Percentiles rank a stretch among this genome's conserved stretches.
These are phyloP conservation scores for Termitomyces heimii DNA, from an alignment of 768 basidiomycete genomes.

Conservation along the genomic window DNA sequence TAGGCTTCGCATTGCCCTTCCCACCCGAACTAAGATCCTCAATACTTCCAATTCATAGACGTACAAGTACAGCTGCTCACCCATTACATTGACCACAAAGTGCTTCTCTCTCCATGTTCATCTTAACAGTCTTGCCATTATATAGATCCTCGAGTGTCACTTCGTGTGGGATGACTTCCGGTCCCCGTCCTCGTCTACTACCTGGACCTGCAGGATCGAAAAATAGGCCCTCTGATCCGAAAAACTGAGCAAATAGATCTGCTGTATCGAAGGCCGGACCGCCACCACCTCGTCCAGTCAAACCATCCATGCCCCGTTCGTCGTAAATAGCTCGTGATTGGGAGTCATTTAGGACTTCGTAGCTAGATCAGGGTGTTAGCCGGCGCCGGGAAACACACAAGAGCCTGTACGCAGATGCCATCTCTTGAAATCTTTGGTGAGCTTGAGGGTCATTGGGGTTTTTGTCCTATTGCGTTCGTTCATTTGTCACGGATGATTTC, in stretches of 20 bases:
- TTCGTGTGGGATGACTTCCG: conserved; percentile 74
- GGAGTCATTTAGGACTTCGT: conserved; percentile 75
- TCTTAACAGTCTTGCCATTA: conserved; percentile 82
- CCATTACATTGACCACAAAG: conserved; percentile 80
- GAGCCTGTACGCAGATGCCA: conserved; percentile 73
- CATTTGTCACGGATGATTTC: not conserved
- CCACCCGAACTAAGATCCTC: conserved; percentile 61
- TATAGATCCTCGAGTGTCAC: conserved; percentile 92
- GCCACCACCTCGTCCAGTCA: conserved; percentile 42
- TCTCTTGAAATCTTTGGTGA: conserved; percentile 79
- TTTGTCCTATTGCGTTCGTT: conserved; percentile 57
- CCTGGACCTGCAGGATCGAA: conserved; percentile 62
- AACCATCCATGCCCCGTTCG: conserved; percentile 61
- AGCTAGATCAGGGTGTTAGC: conserved; percentile 35
- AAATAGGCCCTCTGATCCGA: conserved; percentile 43
- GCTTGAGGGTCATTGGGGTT: conserved; percentile 88
- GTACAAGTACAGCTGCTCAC: conserved; percentile 28
- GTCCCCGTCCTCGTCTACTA: conserved; percentile 47
- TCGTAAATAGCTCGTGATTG: conserved; percentile 71
- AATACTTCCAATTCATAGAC: not conserved
- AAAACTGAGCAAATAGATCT: conserved; percentile 75
- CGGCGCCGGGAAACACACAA: not conserved
- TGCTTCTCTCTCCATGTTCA: conserved; percentile 84
- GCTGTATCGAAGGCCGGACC: conserved; percentile 48
- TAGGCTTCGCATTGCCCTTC: conserved; percentile 78